phyloP scores from a whole-genome alignment of 1,284 basidiomycete species.

The Sphaerobolus stellatus region DNA sequence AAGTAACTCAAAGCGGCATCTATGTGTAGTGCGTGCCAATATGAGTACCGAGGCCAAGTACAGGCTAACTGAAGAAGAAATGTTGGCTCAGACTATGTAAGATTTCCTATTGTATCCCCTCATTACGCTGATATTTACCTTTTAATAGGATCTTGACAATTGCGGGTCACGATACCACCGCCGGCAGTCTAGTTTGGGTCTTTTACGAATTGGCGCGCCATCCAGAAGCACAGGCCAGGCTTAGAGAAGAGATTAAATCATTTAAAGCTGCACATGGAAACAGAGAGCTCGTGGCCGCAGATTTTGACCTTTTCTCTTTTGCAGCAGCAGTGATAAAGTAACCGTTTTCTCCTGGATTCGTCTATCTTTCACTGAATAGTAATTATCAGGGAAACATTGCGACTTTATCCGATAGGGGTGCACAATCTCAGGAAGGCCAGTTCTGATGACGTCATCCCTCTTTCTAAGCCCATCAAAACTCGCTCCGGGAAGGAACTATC shows the following conservation, averaged over 20 bases:
- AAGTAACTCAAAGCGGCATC: too few relatives aligned
- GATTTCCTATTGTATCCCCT: neutral
- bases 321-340: conserved; percentile 44
- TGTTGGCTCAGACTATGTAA: conserved; percentile 50
- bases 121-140: too few relatives aligned
- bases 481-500: conserved; percentile 34
- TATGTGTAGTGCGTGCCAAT: conserved; percentile 63
- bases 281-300: conserved; percentile 39
- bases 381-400: conserved; percentile 41
- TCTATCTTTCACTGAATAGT: too few relatives aligned
- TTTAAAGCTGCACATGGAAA: conserved; percentile 36
- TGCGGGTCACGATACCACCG: conserved; percentile 33
- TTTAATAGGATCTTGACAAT: neutral
- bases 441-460: conserved; percentile 52
- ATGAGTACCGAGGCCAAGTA: conserved; percentile 42
- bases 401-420: conserved; percentile 45
- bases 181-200: conserved; percentile 43
- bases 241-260: conserved; percentile 40
- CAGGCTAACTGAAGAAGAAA: conserved; percentile 49
- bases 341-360: conserved; percentile 19
- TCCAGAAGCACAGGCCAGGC: conserved; percentile 35
- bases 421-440: conserved; percentile 42
- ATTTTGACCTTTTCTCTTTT: conserved; percentile 46
- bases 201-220: conserved; percentile 41
- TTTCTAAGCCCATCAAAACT: conserved; percentile 42